Base-by-base conservation (phyloP, 192 early-diverging fungal species). In the Coemansia sp. region DNA sequence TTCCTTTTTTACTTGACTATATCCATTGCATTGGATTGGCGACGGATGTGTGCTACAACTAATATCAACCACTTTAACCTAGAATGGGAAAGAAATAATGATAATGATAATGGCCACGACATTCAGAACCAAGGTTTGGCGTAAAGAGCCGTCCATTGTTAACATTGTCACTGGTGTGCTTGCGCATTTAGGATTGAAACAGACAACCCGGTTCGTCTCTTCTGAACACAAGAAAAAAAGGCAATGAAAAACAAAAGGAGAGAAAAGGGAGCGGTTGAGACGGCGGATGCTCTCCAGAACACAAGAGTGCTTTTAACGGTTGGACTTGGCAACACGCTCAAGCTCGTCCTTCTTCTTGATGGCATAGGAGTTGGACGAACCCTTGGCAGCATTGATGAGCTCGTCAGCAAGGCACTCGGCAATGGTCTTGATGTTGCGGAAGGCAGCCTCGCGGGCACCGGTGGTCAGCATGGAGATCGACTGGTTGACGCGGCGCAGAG, bases 261-360 rank as follows among this genome's bases (percentile, higher is more conserved):
- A 45, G 37, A 42, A 42, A 22, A 37, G 37, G 22, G n/a, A 39
- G 16, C 43, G 49, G 19, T 5, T 41, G 49, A 48, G 49, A 52
- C 22, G 19, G 32, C 32, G 7, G 19, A 52, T 22, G 49, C 21
- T 52, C 12, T 12, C 12, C 22, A 18, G 22, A n/a, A 49, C 47
- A 49, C 47, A 52, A 18, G 19, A 19, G 6, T 7, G 8, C 49
- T 55, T 58, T 83, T 83, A 83, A 73, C 81, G 82, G 82, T 85
- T 85, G 63, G 73, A 75, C 84, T 85, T 85, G 76, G 84, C 84
- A 61, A 85, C 84, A 76, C 84, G 84, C 76, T 93, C 93, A 62
- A 96, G 84, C 81, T 97, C 95, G 85, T 97, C 97, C 93, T 99
- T 99, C 95, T 97, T 98, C 90, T 98, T 99, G 92, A 98, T 99